phyloP scores from a whole-genome alignment of 2,329 filamentous ascomycete genomes.

The Berkeleyomyces rouxiae region DNA sequence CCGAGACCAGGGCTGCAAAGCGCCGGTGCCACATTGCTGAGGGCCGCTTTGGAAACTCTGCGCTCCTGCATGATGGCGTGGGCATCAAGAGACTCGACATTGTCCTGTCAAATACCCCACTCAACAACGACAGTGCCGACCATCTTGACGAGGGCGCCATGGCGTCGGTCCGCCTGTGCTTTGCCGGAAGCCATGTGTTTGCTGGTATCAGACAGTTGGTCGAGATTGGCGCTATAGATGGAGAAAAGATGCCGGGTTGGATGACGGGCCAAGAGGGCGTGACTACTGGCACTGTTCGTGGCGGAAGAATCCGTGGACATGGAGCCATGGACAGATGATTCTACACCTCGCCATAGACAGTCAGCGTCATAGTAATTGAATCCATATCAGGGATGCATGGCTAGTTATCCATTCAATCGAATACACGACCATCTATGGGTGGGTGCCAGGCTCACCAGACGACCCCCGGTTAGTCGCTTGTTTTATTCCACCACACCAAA shows the following conservation, averaged over 20 bases:
- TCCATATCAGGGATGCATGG: not conserved
- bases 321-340: slow-evolving; percentile 17
- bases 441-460: not conserved
- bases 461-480: not conserved
- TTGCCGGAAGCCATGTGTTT: slow-evolving; percentile 66
- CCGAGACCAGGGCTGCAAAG: slow-evolving; percentile 28
- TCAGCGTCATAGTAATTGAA: not conserved
- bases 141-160: not conserved
- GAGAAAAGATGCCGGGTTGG: slow-evolving; percentile 70
- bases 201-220: slow-evolving; percentile 63
- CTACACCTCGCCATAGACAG: not conserved
- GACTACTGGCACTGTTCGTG: slow-evolving; percentile 51
- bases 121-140: not conserved
- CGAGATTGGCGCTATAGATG: slow-evolving; percentile 59
- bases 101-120: slow-evolving; percentile 22
- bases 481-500: slow-evolving; percentile 48
- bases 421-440: not conserved
- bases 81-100: slow-evolving; percentile 47
- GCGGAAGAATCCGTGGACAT: slow-evolving; percentile 46
- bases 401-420: not conserved
- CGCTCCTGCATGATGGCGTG: slow-evolving; percentile 36
- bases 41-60: slow-evolving; percentile 53
- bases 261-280: slow-evolving; percentile 78
- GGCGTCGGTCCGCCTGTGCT: slow-evolving; percentile 48
- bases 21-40: slow-evolving; percentile 44